Evolutionary conservation across 768 basidiomycete species (phyloP), one percentile per base, ranked within the genome.

Genomic region (Russula ochroleuca): DNA sequence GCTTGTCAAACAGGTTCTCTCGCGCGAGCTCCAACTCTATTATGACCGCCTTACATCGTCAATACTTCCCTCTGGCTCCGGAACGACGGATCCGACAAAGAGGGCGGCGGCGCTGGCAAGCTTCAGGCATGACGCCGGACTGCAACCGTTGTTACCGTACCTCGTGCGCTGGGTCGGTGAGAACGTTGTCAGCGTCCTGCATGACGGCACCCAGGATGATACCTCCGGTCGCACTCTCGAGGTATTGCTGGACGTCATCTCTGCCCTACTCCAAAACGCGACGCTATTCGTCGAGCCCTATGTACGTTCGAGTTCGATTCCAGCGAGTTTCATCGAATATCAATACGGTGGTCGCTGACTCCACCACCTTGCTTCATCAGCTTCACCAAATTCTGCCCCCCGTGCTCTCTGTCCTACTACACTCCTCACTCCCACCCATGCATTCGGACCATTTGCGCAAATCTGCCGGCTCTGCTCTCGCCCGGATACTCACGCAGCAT

Each of bases 271-370:
- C 54, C 88, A 90, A 59, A 99, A 98, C 73, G 78, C 81, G 35
- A 89, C 90, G 0, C 78, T 99, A 6, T 98, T 98, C 72, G 85
- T 98, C 25, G 97, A 99, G 74, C 97, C 96, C 49, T 98, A 97
- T 72, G 94, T 97, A 70, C 72, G 92, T 81, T 25, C 45, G 5
- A 47, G 11, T 11, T n/a, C 52, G 10, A 10, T n/a, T 49, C 13
- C 31, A 23, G 13, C 28, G 19, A 14, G n/a, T 23, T 45, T 8
- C 6, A 23, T 17, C 37, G 47, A 41, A 23, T 9, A 43, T 11
- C n/a, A 10, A 17, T 10, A 19, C 35, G 14, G 19, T 23, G 2
- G 17, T 45, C 40, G n/a, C 55, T 35, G 45, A 28, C 47, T 40
- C 51, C 61, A 15, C 56, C 15, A 3, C 19, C 19, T 10, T 11